Percentiles rank a stretch among this genome's conserved stretches.
Evolutionary conservation across 805 yeast genomes (phyloP).

Genomic region (Sungouiozyma ichnusensis): DNA sequence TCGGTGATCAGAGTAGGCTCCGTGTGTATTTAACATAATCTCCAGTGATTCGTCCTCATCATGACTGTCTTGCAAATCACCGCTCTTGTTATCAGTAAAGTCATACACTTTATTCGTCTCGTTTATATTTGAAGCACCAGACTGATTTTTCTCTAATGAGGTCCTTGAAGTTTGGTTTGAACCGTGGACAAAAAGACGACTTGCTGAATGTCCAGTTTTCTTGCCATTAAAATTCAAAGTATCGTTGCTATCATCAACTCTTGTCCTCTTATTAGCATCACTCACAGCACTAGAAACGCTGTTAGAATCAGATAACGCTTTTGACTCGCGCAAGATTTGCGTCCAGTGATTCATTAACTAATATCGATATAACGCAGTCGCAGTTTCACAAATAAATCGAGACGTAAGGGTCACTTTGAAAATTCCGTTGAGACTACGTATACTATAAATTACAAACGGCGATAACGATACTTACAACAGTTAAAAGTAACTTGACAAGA

Average conservation of each 20-base stretch:
- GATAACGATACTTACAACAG: too few relatives aligned
- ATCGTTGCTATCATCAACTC: slow-evolving; percentile 3
- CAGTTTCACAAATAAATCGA: too few relatives aligned
- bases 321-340: neutral
- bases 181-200: neutral
- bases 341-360: neutral
- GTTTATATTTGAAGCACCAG: neutral
- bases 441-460: too few relatives aligned
- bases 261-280: neutral
- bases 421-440: too few relatives aligned
- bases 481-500: too few relatives aligned
- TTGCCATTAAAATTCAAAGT: slow-evolving; percentile 17
- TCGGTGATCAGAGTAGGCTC: slow-evolving; percentile 25
- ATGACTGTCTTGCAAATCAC: too few relatives aligned
- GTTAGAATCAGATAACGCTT: neutral
- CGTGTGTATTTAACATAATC: slow-evolving; percentile 13
- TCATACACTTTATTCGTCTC: too few relatives aligned
- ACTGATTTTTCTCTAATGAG: neutral
- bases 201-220: neutral
- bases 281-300: neutral
- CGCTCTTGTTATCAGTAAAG: too few relatives aligned
- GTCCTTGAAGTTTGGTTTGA: neutral
- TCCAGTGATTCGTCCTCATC: neutral
- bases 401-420: too few relatives aligned
- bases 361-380: too few relatives aligned